Conservation (phyloP, 2,329 filamentous ascomycete genomes). For the Eutypa lata region DNA sequence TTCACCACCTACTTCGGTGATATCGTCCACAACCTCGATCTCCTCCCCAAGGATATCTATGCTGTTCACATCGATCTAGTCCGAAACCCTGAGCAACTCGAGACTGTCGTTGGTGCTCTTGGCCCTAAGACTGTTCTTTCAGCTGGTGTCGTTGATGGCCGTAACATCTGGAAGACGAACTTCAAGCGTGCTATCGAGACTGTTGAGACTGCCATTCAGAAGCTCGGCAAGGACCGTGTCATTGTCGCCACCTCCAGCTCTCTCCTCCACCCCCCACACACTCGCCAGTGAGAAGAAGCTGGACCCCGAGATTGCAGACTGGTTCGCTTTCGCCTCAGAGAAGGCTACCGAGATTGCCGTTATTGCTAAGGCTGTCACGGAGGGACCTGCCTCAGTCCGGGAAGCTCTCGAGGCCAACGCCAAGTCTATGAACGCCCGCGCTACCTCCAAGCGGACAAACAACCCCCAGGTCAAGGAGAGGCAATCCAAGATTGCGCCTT, state of each 20-base stretch:
- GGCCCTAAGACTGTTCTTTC: constrained; percentile 89
- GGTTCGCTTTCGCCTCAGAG: constrained; percentile 98
- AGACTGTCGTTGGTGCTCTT: constrained; percentile 77
- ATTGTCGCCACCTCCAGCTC: constrained; percentile 96
- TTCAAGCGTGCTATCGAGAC: constrained; percentile 91
- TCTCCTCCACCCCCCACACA: constrained; percentile 96
- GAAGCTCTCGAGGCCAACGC: constrained; percentile 94
- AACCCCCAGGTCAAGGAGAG: constrained; percentile 96
- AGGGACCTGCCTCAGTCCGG: constrained; percentile 81
- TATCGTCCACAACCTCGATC: constrained; percentile 97
- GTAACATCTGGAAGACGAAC: constrained; percentile 99
- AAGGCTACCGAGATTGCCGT: constrained; percentile 87
- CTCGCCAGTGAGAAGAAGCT: constrained; percentile 99
- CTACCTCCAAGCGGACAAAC: constrained; percentile 92
- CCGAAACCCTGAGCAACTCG: constrained; percentile 96
- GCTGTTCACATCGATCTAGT: constrained; percentile 94
- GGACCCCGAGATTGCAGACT: constrained; percentile 86
- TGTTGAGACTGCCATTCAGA: constrained; percentile 84
- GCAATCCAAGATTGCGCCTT: constrained; percentile 78
- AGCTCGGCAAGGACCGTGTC: constrained; percentile 96
- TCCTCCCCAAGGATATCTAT: constrained; percentile 75
- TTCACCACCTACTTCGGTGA: constrained; percentile 99
- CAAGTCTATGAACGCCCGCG: constrained; percentile 87
- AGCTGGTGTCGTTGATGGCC: constrained; percentile 93
- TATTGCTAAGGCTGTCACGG: constrained; percentile 95